These are phyloP conservation scores for Nitzschia putrida DNA, from an alignment of 108 stramenopile genomes.

Conservation along the genomic window DNA sequence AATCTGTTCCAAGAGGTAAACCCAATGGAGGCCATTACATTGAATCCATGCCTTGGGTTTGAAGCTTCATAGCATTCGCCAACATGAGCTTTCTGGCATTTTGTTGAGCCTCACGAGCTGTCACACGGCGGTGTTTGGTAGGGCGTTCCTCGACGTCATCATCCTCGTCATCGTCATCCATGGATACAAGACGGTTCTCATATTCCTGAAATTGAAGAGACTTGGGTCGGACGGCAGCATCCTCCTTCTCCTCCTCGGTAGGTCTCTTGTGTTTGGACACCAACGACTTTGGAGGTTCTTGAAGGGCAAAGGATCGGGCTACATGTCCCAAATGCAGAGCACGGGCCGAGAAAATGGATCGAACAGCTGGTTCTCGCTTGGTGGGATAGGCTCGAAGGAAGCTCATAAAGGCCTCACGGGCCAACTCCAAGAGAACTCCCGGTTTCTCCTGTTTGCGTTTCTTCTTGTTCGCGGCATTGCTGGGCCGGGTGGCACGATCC, in stretches of 20 bases:
- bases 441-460: slow-evolving; percentile 31
- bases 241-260: slow-evolving; percentile 11
- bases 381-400: slow-evolving; percentile 84
- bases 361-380: slow-evolving; percentile 76
- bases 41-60: slow-evolving; percentile 48
- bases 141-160: slow-evolving; percentile 1
- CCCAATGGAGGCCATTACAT: slow-evolving; percentile 13
- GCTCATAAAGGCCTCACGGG: slow-evolving; percentile 72
- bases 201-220: slow-evolving; percentile 33
- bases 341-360: slow-evolving; percentile 80
- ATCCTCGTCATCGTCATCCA: slow-evolving; percentile 10
- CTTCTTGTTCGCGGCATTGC: slow-evolving; percentile 29
- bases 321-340: slow-evolving; percentile 87
- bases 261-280: slow-evolving; percentile 41
- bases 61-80: slow-evolving; percentile 44
- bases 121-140: slow-evolving; percentile 5
- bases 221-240: slow-evolving; percentile 18
- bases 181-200: slow-evolving; percentile 4
- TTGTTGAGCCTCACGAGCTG: neutral
- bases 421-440: slow-evolving; percentile 63
- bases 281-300: slow-evolving; percentile 78
- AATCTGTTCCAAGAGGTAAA: no score
- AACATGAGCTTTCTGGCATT: slow-evolving; percentile 37
- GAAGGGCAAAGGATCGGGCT: slow-evolving; percentile 81
- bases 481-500: slow-evolving; percentile 23